Evolutionary conservation across 2,329 filamentous ascomycete genomes (phyloP), one percentile per base, ranked within the genome.

Genomic region (Metarhizium album): DNA sequence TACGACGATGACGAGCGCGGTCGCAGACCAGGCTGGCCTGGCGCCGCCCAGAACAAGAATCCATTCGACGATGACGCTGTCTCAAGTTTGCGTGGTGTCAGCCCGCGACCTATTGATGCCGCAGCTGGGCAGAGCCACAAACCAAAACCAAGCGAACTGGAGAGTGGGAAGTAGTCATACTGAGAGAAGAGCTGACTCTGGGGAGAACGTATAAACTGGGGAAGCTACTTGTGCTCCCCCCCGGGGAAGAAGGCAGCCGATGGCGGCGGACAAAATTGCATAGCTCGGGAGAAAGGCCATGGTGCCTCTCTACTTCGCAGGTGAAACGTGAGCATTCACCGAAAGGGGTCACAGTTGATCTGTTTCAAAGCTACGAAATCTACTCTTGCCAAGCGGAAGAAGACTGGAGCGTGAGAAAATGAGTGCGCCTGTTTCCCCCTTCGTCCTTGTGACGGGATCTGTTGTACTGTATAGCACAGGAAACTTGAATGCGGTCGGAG

Each of bases 21-120:
- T 37, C 49, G 51, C 23, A 62, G 72, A 46, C 74, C 74, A 0
- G 66, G 74, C 18, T n/a, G n/a, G 18, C 1, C 47, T 29, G 47
- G 27, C 37, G 47, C 31, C 24, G 16, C 47, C 4, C 33, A 37
- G 14, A 20, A 45, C 45, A 62, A 58, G 55, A 84, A 91, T 64
- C 87, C 87, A 0, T 90, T 90, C 62, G 84, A 83, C 49, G 86
- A 88, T 48, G 75, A 79, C 29, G 80, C 78, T 4, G 82, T 81
- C 63, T 71, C 75, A 55, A 83, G 80, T 63, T 59, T 88, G 66
- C 70, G 86, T 50, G 86, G 85, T 24, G 82, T 90, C 29, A 91
- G 86, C 65, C 87, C 88, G 3, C 68, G 87, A 57, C 87, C 87
- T n/a, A 79, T 86, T 57, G 73, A 81, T 47, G 75, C 74, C 29